A percentile compares a stretch with the other conserved stretches of the same genome.
Evolutionary conservation across 2,329 filamentous ascomycete species (phyloP).

Genomic region (Pseudogymnoascus sp.): DNA sequence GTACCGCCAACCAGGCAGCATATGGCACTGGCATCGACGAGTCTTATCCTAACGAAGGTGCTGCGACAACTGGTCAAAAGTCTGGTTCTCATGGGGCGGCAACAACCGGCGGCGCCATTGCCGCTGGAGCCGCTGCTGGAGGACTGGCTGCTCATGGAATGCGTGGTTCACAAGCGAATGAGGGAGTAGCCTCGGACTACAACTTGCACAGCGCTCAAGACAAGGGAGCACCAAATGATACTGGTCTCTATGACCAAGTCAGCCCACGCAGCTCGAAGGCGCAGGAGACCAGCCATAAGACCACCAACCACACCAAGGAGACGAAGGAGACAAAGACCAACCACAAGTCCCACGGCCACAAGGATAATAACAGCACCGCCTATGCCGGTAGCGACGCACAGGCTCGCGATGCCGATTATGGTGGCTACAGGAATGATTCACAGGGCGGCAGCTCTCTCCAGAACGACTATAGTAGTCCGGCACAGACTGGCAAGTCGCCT

Average conservation of each 20-base stretch:
- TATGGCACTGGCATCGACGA: not conserved
- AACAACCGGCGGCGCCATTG: not conserved
- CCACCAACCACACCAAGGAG: not conserved
- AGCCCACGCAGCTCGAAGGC: not conserved
- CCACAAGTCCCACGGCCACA: not conserved
- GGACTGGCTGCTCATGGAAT: not conserved
- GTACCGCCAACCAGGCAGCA: not conserved
- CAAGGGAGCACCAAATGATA: not conserved
- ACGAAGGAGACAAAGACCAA: not conserved
- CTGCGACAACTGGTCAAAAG: not conserved
- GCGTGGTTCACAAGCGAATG: not conserved
- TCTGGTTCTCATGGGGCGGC: not conserved
- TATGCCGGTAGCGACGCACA: not conserved
- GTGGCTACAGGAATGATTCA: not conserved
- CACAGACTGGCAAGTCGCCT: not conserved
- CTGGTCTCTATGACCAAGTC: not conserved
- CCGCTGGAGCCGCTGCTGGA: not conserved
- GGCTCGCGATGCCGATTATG: not conserved
- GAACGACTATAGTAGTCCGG: conserved; percentile 13
- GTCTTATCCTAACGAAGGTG: not conserved
- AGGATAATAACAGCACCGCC: not conserved
- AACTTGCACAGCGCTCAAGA: not conserved
- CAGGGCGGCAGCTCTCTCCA: conserved; percentile 8
- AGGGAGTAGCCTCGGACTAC: not conserved
- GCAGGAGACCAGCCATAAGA: not conserved